A percentile compares a stretch with the other conserved stretches of the same genome.
Conservation (phyloP, 1,284 basidiomycete species). For the Cystodermella granulosa region DNA sequence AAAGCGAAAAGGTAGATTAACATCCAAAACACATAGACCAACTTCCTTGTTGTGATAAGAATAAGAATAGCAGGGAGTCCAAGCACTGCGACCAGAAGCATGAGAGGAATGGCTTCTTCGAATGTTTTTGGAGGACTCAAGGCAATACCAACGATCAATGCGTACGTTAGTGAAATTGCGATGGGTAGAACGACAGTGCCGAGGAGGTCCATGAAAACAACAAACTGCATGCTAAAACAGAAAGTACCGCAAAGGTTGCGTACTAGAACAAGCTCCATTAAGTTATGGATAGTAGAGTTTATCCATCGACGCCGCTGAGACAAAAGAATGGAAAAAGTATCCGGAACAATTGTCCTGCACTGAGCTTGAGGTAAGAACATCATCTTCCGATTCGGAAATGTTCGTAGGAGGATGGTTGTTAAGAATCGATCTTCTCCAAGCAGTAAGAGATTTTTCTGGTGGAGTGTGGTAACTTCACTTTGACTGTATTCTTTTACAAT, state of each 20-base stretch:
- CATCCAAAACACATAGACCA: slow-evolving; percentile 98
- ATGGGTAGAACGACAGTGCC: slow-evolving; percentile 95
- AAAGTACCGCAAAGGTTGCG: slow-evolving; percentile 94
- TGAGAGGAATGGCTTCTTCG: slow-evolving; percentile 89
- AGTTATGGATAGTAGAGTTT: slow-evolving; percentile 98
- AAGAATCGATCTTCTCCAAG: slow-evolving; percentile 99
- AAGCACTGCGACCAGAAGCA: slow-evolving; percentile 85
- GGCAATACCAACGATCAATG: slow-evolving; percentile 79
- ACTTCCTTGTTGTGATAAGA: slow-evolving; percentile 87
- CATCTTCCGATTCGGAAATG: slow-evolving; percentile 98
- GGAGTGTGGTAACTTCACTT: slow-evolving; percentile 85
- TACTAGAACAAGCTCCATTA: slow-evolving; percentile 97
- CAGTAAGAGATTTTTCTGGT: slow-evolving; percentile 95
- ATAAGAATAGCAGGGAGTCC: slow-evolving; percentile 92
- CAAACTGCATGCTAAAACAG: slow-evolving; percentile 97
- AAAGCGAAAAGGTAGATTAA: slow-evolving; percentile 87
- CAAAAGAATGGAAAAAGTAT: slow-evolving; percentile 88
- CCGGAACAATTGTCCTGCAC: slow-evolving; percentile 93
- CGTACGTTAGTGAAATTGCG: slow-evolving; percentile 88
- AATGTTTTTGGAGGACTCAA: slow-evolving; percentile 80
- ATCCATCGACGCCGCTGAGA: slow-evolving; percentile 99
- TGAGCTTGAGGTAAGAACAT: slow-evolving; percentile 96
- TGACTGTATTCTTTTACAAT: slow-evolving; percentile 98
- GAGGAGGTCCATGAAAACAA: slow-evolving; percentile 96
- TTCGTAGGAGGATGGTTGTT: slow-evolving; percentile 89